Evolutionary conservation across 2,329 filamentous ascomycete species (phyloP).

Genomic region (Sporothrix brunneoviolacea): DNA sequence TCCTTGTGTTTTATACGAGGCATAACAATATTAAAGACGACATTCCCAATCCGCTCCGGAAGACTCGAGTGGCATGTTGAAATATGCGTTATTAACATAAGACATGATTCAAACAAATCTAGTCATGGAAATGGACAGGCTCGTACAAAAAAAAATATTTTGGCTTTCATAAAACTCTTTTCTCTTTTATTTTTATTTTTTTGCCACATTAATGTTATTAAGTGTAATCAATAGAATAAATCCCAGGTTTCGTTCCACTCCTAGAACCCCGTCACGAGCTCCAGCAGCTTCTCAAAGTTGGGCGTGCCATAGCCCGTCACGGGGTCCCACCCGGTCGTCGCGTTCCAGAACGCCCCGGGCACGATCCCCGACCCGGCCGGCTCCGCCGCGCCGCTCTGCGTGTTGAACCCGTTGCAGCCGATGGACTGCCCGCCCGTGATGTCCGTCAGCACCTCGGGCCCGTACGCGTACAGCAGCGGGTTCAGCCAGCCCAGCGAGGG

Average conservation of each 20-base stretch:
- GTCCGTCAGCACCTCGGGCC: slow-evolving; percentile 28
- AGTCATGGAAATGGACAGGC: too few species aligned
- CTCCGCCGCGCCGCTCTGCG: slow-evolving; percentile 31
- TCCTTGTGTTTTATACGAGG: background rate
- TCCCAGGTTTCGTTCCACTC: too few species aligned
- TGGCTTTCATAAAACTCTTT: too few species aligned
- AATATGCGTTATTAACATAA: too few species aligned
- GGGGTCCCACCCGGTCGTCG: slow-evolving; percentile 20
- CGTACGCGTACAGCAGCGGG: slow-evolving; percentile 48
- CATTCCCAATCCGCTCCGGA: too few species aligned
- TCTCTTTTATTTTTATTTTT: too few species aligned
- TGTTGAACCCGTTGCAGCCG: slow-evolving; percentile 28
- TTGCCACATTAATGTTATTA: too few species aligned
- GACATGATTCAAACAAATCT: too few species aligned
- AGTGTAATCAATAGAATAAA: too few species aligned
- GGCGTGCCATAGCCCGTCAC: slow-evolving; percentile 20
- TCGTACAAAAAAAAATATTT: too few species aligned
- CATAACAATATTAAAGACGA: too few species aligned
- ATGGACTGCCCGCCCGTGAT: slow-evolving; percentile 28
- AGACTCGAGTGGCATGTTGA: too few species aligned
- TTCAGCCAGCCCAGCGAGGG: slow-evolving; percentile 53
- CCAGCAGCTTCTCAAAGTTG: slow-evolving; percentile 18
- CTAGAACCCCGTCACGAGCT: slow-evolving; percentile 11
- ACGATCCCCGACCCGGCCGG: slow-evolving; percentile 32
- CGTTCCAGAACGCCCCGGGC: slow-evolving; percentile 18